phyloP scores from a whole-genome alignment of 2,329 filamentous ascomycete genomes.

The Calonectria multiphialidica region DNA sequence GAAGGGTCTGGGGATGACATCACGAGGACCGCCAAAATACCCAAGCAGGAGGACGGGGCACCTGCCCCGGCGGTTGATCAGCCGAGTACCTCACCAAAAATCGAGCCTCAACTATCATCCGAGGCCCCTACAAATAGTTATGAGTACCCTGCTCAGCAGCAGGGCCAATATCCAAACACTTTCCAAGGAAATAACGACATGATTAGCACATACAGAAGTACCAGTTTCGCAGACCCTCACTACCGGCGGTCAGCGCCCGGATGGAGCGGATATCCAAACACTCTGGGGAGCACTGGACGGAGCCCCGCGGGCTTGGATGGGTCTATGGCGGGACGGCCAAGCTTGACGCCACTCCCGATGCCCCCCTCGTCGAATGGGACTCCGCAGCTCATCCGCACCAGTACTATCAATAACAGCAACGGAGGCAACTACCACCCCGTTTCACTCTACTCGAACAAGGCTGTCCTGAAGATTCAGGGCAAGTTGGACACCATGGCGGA shows the following conservation, averaged over 20 bases:
- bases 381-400: slow-evolving; percentile 68
- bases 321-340: slow-evolving; percentile 57
- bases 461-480: slow-evolving; percentile 85
- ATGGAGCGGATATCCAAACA: slow-evolving; percentile 59
- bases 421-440: slow-evolving; percentile 77
- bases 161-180: slow-evolving; percentile 52
- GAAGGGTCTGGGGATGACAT: slow-evolving; percentile 61
- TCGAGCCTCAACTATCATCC: slow-evolving; percentile 52
- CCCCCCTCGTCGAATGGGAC: slow-evolving; percentile 53
- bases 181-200: slow-evolving; percentile 64
- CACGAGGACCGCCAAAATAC: slow-evolving; percentile 52
- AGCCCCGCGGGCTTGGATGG: slow-evolving; percentile 58
- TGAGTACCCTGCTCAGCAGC: slow-evolving; percentile 57
- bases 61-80: slow-evolving; percentile 53
- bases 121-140: slow-evolving; percentile 58
- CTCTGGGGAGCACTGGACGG: slow-evolving; percentile 55
- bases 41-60: slow-evolving; percentile 53
- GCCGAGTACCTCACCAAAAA: slow-evolving; percentile 57
- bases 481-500: slow-evolving; percentile 87
- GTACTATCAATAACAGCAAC: slow-evolving; percentile 59
- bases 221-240: slow-evolving; percentile 62
- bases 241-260: slow-evolving; percentile 54
- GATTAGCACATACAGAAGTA: slow-evolving; percentile 67
- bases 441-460: slow-evolving; percentile 85
- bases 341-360: slow-evolving; percentile 62